Evolutionary conservation across 2,329 filamentous ascomycete genomes (phyloP).

Genomic region (Fusarium vanettenii): DNA sequence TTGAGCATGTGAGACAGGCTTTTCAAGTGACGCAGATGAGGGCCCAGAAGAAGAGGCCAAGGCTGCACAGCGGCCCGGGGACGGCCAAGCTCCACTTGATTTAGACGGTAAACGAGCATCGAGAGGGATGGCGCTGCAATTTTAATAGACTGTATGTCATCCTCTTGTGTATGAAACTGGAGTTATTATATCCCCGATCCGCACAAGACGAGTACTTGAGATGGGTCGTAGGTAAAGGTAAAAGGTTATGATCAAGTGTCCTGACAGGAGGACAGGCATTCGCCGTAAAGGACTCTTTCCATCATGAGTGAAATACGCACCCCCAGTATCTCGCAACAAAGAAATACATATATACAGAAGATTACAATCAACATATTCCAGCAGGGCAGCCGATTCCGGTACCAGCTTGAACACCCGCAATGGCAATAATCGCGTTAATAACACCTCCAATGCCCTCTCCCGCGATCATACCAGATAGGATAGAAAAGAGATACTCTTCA

Average conservation of each 20-base stretch:
- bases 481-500: background rate
- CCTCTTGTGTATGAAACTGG: too few relatives aligned
- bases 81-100: slow-evolving; percentile 1
- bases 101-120: background rate
- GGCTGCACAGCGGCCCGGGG: background rate
- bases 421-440: background rate
- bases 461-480: background rate
- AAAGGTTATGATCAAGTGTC: background rate
- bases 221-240: background rate
- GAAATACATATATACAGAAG: background rate
- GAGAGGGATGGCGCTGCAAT: background rate
- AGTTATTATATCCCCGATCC: too few relatives aligned
- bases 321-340: background rate
- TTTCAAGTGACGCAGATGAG: slow-evolving; percentile 14
- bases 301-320: background rate
- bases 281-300: background rate
- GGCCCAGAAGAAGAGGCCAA: background rate
- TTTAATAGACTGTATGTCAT: background rate
- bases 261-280: background rate
- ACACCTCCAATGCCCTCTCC: background rate
- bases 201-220: too few relatives aligned
- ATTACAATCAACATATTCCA: background rate
- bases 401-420: background rate
- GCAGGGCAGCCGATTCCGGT: background rate
- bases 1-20: slow-evolving; percentile 6